A percentile compares a stretch with the other conserved stretches of the same genome.
Conservation (phyloP, 2,329 filamentous ascomycete genomes). For the Fusarium incarnatum region DNA sequence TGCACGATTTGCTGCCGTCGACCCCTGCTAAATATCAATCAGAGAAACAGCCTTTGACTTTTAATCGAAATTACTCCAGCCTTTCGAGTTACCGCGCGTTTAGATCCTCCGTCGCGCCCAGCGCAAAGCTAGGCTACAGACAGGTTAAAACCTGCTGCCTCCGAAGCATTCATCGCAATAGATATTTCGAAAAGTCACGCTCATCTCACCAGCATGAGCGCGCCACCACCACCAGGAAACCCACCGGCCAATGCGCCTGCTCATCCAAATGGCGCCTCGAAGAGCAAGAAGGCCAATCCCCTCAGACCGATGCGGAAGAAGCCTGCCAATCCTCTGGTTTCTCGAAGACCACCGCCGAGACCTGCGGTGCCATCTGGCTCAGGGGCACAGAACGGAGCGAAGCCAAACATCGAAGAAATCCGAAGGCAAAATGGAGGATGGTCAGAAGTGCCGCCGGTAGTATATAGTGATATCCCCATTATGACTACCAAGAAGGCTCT, state of each 20-base stretch:
- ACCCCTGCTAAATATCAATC: not conserved
- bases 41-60: slow-evolving; percentile 3
- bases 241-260: slow-evolving; percentile 47
- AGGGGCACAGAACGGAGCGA: slow-evolving; percentile 46
- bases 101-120: slow-evolving; percentile 9
- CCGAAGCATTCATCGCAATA: not conserved
- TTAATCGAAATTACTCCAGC: not conserved
- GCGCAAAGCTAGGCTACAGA: slow-evolving; percentile 37
- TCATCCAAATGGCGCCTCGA: slow-evolving; percentile 50
- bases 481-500: slow-evolving; percentile 85
- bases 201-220: slow-evolving; percentile 56
- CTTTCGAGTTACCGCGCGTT: slow-evolving; percentile 7
- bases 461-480: slow-evolving; percentile 72
- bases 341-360: slow-evolving; percentile 56
- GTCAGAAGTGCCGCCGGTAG: slow-evolving; percentile 63
- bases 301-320: slow-evolving; percentile 56
- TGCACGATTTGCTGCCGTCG: not conserved
- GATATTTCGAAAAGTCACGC: not conserved
- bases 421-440: slow-evolving; percentile 66
- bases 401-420: slow-evolving; percentile 55
- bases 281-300: slow-evolving; percentile 51
- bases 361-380: slow-evolving; percentile 40
- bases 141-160: slow-evolving; percentile 33
- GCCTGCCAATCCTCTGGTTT: slow-evolving; percentile 72
- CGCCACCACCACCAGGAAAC: slow-evolving; percentile 51